Evolutionary conservation across 208 protist genomes (phyloP), one percentile per base, ranked within the genome.

Genomic region (Lotmaria passim): DNA sequence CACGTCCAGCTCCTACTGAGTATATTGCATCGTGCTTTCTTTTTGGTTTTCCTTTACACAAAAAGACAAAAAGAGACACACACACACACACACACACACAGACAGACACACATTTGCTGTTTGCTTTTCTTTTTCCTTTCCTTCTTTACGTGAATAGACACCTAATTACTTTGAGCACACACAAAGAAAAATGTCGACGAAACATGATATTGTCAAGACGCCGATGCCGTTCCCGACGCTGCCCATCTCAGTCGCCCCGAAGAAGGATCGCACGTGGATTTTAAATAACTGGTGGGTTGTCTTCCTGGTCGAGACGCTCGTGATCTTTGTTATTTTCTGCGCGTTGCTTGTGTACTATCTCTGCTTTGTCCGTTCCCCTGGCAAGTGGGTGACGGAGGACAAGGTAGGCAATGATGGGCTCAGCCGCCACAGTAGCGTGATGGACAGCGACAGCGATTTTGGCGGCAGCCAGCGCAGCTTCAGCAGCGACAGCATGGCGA

Each of bases 211-310:
- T 8, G 48, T 87, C 21, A 69, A 51, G 24, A 87, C 78, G 14
- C 82, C 82, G 30, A 28, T 87, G 36, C 82, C 82, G n/a, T 88
- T 88, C 44, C 70, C 79, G 23, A 81, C 55, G 10, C 30, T 85
- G 31, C 75, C 74, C 33, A 69, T 77, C 6, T 21, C 15, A 8
- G 56, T 19, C 3, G 34, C 58, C 12, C 70, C 82, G 28, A 34
- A 52, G 19, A 51, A 55, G 1, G 15, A 79, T 14, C 65, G 60
- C 5, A 46, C 48, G 11, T 71, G 71, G 38, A 36, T 81, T 15
- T 44, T 80, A 44, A 71, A 75, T 48, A 67, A 79, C 60, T 88
- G 78, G 82, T 69, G 30, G 24, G 68, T 79, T 17, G 3, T 80
- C 1, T 58, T 82, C 39, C 61, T 76, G 7, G 15, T 82, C 7